Evolutionary conservation across 2,329 filamentous ascomycete species (phyloP), one percentile per base, ranked within the genome.

Genomic region (Microsporum canis): DNA sequence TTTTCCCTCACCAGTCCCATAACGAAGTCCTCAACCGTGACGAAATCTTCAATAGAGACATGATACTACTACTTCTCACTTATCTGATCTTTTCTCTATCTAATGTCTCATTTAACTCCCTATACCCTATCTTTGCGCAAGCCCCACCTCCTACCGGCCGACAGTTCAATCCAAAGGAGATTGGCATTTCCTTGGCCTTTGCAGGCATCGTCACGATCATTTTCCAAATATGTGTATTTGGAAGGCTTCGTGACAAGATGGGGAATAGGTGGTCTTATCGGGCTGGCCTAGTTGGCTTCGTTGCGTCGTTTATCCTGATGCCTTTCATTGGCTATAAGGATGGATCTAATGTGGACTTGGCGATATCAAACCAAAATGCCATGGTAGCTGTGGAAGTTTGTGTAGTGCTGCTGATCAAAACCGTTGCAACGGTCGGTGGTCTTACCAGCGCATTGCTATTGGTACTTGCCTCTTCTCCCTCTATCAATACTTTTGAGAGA

Each of bases 41-140:
- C 41, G 78, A 84, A 58, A 75, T 96, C 1, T 80, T 92, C 58
- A 95, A 89, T 68, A 82, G 85, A 61, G 91, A 94, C 62, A 96
- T 91, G 0, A 72, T 96, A 10, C 78, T 95, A 2, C 81, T 99
- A 0, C 82, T 99, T 4, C 72, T 84, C 59, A 95, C 91, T 0
- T 97, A 96, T 70, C 83, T 96, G 49, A 87, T 97, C 57, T 99
- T 97, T 71, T 91, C 96, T 69, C 80, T 99, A 3, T 86, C 88
- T 63, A 97, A 97, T 72, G 90, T 96, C 66, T 91, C 90, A 2
- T 99, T 91, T 80, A 96, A 96, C 74, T 92, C 89, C 17, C 79
- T 99, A 0, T 99, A 95, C 68, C 94, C 94, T 0, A 92, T 97
- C 60, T 99, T 97, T 68, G 89, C 87, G 0, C 86, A 91, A 60